Percentiles rank a stretch among this genome's conserved stretches.
Evolutionary conservation across 2,329 filamentous ascomycete genomes (phyloP).

Genomic region (Fusarium vanettenii): DNA sequence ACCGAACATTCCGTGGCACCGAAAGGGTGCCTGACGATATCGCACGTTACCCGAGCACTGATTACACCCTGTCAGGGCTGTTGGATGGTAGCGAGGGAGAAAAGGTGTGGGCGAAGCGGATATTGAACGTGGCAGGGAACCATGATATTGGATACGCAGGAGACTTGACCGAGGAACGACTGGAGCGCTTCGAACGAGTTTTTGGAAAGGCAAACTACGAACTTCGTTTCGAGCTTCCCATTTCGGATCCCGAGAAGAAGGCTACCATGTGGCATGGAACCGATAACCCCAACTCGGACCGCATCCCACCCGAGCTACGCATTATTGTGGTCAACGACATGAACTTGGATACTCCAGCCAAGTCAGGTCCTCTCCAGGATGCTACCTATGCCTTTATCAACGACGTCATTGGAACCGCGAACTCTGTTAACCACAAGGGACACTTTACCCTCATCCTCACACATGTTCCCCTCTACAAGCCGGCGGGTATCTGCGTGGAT

Average conservation of each 20-base stretch:
- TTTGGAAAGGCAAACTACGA: constrained; percentile 96
- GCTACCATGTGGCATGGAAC: constrained; percentile 56
- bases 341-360: constrained; percentile 89
- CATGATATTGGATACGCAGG: constrained; percentile 98
- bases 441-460: constrained; percentile 88
- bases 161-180: constrained; percentile 80
- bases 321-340: constrained; percentile 91
- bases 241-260: constrained; percentile 52
- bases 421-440: constrained; percentile 69
- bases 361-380: constrained; percentile 74
- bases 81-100: constrained; percentile 58
- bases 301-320: constrained; percentile 75
- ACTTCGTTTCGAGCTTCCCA: constrained; percentile 74
- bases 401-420: constrained; percentile 70
- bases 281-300: constrained; percentile 59
- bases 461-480: constrained; percentile 91
- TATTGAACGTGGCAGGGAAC: constrained; percentile 94
- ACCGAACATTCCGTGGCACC: constrained; percentile 77
- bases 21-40: constrained; percentile 71
- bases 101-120: constrained; percentile 74
- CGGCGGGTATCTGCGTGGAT: constrained; percentile 84
- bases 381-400: constrained; percentile 84
- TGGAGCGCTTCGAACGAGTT: constrained; percentile 82
- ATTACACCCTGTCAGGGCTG: constrained; percentile 63
- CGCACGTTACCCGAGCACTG: constrained; percentile 59